Base-by-base conservation (phyloP, 495 filamentous ascomycete genomes). In the Podospora bellae-mahoneyi region DNA sequence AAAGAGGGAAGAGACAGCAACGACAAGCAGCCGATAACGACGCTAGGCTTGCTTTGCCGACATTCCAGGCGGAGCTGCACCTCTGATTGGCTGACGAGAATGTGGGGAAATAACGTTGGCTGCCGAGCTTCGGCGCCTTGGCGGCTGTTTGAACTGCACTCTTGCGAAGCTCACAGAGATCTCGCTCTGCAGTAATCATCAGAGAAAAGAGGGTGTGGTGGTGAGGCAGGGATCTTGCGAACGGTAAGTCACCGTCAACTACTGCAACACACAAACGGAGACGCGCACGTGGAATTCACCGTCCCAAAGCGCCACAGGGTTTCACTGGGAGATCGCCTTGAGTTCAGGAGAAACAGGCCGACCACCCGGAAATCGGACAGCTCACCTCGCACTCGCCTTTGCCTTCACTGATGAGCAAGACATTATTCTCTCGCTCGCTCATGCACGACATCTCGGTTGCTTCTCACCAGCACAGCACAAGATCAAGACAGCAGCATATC, bases 21-120 rank as follows among this genome's bases (percentile, higher is more conserved):
- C 23, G 39, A 44, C 32, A n/a, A 61, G 62, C 56, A 65, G 68
- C 65, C 59, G 55, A 28, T 54, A 39, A 28, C 60, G 32, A 66
- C 68, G 64, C 64, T 70, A 71, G 74, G 74, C 72, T 74, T 70
- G 67, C 65, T 74, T 74, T 72, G 75, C 75, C 75, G 75, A 72
- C 44, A 57, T 76, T 72, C 75, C 74, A 73, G 65, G 60, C 59
- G 48, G 58, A 32, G 4, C 60, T 71, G 72, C 72, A 44, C 15
- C 34, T 69, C 67, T 71, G 64, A 68, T 74, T 77, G 75, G 75
- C 10, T 56, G 58, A 32, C 19, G 27, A 60, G 57, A 68, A 48
- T 76, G 74, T 75, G 75, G 75, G 71, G 72, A 69, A 68, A 23
- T 54, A 44, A 62, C 30, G 54, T 34, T 27, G 53, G 59, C 65